Percentiles rank a stretch among this genome's conserved stretches.
Evolutionary conservation across 495 filamentous ascomycete species (phyloP).

Genomic region (Hypoxylon fuscum): DNA sequence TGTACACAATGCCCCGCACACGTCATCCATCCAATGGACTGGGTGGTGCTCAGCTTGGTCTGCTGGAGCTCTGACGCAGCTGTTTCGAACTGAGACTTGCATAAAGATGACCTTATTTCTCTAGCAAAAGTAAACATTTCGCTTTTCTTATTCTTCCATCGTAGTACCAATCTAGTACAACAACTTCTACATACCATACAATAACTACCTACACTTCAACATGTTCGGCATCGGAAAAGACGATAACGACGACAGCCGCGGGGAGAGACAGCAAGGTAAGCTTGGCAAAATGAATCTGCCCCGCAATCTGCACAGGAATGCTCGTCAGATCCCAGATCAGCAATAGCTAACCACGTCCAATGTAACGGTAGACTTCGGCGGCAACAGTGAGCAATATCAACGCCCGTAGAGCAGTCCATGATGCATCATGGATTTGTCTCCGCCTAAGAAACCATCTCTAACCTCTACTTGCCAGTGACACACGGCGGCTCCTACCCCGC

Average conservation of each 20-base stretch:
- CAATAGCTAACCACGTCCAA: conserved; percentile 32
- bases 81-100: conserved; percentile 24
- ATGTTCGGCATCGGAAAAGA: conserved; percentile 11
- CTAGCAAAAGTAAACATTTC: neutral
- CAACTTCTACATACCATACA: no score
- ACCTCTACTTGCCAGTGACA: conserved; percentile 37
- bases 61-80: conserved; percentile 30
- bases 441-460: neutral
- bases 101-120: conserved; percentile 11
- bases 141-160: conserved; percentile 2
- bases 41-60: conserved; percentile 13
- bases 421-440: neutral
- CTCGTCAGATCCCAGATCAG: conserved; percentile 22
- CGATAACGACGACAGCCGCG: conserved; percentile 10
- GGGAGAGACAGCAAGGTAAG: conserved; percentile 38
- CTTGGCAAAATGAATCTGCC: conserved; percentile 66
- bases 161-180: neutral
- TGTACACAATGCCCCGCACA: conserved; percentile 30
- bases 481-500: conserved; percentile 52
- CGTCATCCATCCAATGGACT: conserved; percentile 38
- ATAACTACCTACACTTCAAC: neutral
- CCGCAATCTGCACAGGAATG: conserved; percentile 66
- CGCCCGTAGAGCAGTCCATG: neutral
- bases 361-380: conserved; percentile 36
- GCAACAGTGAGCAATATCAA: conserved; percentile 39